These are phyloP conservation scores for Candida hungchunana DNA, from an alignment of 805 yeast genomes.

Conservation along the genomic window DNA sequence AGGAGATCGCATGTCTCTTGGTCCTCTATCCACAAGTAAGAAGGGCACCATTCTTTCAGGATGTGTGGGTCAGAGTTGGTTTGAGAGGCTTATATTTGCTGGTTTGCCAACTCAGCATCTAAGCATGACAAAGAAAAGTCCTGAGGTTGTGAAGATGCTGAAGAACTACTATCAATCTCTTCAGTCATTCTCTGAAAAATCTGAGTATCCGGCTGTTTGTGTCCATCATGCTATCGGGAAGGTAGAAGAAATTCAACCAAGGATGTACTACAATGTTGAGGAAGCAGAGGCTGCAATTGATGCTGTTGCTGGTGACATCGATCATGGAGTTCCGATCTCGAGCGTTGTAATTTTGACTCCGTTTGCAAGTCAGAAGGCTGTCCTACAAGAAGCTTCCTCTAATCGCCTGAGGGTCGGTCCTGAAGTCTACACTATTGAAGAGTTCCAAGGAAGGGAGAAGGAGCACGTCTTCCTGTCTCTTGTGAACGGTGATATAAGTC, in stretches of 20 bases:
- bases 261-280: slow-evolving; percentile 32
- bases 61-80: slow-evolving; percentile 22
- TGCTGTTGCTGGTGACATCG: slow-evolving; percentile 42
- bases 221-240: slow-evolving; percentile 30
- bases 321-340: slow-evolving; percentile 31
- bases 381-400: slow-evolving; percentile 38
- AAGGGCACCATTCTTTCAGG: slow-evolving; percentile 16
- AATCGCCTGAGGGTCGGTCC: slow-evolving; percentile 8
- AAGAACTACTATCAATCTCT: slow-evolving; percentile 1
- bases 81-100: slow-evolving; percentile 22
- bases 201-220: slow-evolving; percentile 28
- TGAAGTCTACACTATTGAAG: slow-evolving; percentile 5
- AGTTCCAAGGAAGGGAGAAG: slow-evolving; percentile 6
- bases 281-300: slow-evolving; percentile 47
- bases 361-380: slow-evolving; percentile 35
- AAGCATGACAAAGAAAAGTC: background rate
- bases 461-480: slow-evolving; percentile 5
- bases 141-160: background rate
- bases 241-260: slow-evolving; percentile 27
- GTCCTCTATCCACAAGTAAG: slow-evolving; percentile 20
- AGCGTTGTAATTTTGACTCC: slow-evolving; percentile 39
- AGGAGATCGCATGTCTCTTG: slow-evolving; percentile 32
- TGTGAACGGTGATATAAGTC: too few relatives aligned
- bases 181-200: background rate
- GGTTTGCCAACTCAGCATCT: background rate